phyloP scores from a whole-genome alignment of 2,329 filamentous ascomycete species.

The Fonsecaea erecta region DNA sequence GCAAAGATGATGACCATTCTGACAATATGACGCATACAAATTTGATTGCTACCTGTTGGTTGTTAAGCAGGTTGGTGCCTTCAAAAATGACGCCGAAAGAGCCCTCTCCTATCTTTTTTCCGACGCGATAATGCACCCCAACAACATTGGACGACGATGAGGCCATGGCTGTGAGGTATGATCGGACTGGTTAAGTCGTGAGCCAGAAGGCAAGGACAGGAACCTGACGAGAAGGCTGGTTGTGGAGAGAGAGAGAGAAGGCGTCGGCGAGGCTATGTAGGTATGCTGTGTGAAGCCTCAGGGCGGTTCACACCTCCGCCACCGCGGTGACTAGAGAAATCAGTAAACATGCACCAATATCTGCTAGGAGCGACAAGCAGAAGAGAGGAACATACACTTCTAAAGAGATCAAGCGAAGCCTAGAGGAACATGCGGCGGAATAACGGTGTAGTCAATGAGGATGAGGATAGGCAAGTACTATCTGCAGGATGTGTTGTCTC shows the following conservation, averaged over 20 bases:
- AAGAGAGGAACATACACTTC: slow-evolving; percentile 14
- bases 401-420: slow-evolving; percentile 5
- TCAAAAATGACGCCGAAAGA: slow-evolving; percentile 99
- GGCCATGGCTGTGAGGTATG: slow-evolving; percentile 62
- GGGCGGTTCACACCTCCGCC: slow-evolving; percentile 29
- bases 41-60: slow-evolving; percentile 99
- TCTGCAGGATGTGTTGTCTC: slow-evolving; percentile 14
- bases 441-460: slow-evolving; percentile 15
- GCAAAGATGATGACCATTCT: background rate
- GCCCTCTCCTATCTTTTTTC: slow-evolving; percentile 99
- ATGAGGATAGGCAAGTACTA: slow-evolving; percentile 1
- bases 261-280: background rate
- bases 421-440: slow-evolving; percentile 20
- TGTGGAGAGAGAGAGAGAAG: background rate
- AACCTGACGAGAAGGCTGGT: slow-evolving; percentile 1
- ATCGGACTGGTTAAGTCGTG: background rate
- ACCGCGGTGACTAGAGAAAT: slow-evolving; percentile 26
- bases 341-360: slow-evolving; percentile 13
- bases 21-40: slow-evolving; percentile 68
- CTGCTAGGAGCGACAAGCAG: background rate
- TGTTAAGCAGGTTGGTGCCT: slow-evolving; percentile 97
- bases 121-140: slow-evolving; percentile 96
- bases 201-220: background rate
- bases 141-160: slow-evolving; percentile 95
- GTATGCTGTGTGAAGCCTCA: slow-evolving; percentile 14